Evolutionary conservation across 208 protist genomes (phyloP).

Genomic region (Leishmania turanica): DNA sequence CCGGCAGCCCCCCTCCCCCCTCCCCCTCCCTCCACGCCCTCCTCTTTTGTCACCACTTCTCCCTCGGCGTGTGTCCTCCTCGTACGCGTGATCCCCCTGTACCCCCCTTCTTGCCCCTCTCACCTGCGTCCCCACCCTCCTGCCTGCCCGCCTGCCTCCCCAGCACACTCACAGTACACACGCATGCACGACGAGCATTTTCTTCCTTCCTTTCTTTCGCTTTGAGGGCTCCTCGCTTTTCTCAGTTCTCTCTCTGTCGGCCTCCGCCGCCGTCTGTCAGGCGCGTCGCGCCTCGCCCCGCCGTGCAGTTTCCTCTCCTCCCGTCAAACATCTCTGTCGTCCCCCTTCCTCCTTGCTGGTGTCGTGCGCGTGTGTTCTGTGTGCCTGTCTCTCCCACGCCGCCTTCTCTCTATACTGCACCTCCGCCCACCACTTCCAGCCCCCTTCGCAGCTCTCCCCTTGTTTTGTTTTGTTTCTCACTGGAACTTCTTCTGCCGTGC

Average conservation of each 20-base stretch:
- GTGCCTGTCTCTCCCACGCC: background rate
- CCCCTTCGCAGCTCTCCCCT: background rate
- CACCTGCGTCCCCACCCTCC: background rate
- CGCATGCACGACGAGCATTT: background rate
- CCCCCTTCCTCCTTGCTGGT: background rate
- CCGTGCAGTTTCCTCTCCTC: background rate
- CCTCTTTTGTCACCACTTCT: background rate
- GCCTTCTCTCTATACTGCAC: background rate
- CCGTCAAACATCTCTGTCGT: background rate
- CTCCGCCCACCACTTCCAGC: background rate
- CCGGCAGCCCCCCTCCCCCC: background rate
- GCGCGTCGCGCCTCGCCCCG: background rate
- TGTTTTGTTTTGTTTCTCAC: slow-evolving; percentile 6
- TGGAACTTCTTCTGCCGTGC: background rate
- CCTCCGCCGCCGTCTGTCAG: background rate
- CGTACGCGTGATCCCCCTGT: background rate
- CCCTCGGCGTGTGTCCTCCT: background rate
- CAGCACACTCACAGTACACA: background rate
- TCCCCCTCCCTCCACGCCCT: background rate
- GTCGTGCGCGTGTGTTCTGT: background rate
- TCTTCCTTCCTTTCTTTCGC: background rate
- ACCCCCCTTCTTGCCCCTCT: background rate
- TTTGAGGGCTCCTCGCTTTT: background rate
- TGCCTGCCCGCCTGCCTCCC: background rate
- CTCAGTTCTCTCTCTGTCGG: background rate